A percentile compares a stretch with the other conserved stretches of the same genome.
These are phyloP conservation scores for Lachnellula subtilissima DNA, from an alignment of 2,329 filamentous ascomycete genomes.

Conservation along the genomic window DNA sequence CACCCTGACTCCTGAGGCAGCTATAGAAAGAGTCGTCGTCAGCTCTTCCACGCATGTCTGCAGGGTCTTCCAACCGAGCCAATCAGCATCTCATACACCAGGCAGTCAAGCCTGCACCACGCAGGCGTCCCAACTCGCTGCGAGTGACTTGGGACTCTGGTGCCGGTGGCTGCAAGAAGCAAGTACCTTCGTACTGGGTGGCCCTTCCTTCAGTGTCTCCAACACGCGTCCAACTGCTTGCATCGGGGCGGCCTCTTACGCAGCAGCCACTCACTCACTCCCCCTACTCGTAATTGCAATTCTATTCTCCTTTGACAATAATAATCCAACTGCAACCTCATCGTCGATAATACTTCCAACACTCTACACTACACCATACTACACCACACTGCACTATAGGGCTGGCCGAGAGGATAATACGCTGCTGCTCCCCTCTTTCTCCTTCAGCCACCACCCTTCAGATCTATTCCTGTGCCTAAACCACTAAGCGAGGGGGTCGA, in stretches of 20 bases:
- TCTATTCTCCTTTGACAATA: not conserved
- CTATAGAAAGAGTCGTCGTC: slow-evolving; percentile 1
- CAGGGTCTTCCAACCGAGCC: not conserved
- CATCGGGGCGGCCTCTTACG: slow-evolving; percentile 1
- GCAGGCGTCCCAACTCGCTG: not conserved
- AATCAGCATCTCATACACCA: not conserved
- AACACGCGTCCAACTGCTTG: not conserved
- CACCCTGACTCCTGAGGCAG: not conserved
- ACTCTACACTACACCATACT: not conserved
- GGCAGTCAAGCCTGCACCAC: not conserved
- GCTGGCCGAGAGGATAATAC: not conserved
- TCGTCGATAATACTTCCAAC: not conserved
- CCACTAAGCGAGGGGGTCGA: slow-evolving; percentile 14
- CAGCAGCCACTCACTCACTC: not conserved
- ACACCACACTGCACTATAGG: not conserved
- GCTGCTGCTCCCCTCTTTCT: not conserved
- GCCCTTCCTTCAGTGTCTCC: not conserved
- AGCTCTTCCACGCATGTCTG: slow-evolving; percentile 4
- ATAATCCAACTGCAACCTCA: not conserved
- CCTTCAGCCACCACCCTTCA: slow-evolving; percentile 1
- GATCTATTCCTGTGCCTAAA: slow-evolving; percentile 11
- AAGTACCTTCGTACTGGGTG: too few relatives aligned
- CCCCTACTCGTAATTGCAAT: too few relatives aligned
- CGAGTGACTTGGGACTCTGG: too few relatives aligned
- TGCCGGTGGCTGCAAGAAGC: too few relatives aligned